Base-by-base conservation (phyloP, 192 early-diverging fungal genomes). In the Chytriomyces sp. region DNA sequence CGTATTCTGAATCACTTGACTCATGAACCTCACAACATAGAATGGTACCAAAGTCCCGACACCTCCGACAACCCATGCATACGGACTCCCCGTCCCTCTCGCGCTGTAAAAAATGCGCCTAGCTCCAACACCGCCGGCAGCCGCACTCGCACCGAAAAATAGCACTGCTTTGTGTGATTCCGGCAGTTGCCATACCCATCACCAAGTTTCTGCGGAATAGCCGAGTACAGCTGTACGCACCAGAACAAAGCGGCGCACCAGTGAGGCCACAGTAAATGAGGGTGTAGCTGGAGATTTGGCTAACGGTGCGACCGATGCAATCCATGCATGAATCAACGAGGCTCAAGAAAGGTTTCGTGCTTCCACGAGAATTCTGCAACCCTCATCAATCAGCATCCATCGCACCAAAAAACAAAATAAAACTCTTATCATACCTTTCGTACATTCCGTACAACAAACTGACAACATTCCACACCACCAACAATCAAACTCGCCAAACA, bases 121-220 rank as follows among this genome's bases (percentile, higher is more conserved):
- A 35, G 81, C 85, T 0, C 91, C 93, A 45, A 87, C 86, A 16
- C 83, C 65, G 2, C 87, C 44, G 16, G 89, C 85, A 7, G 92
- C 79, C 5, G 90, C 82, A 35, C 88, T 67, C 5, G 90, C 83
- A 23, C 90, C 90, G 46, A 92, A 75, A 50, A 83, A 85, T 8
- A 92, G 72, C 3, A 94, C 81, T 8, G 92, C 45, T 45, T n/a
- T 87, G 81, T 7, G 90, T 80, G 45, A 86, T 57, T 20, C 57
- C 81, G 69, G 85, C 79, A n/a, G 89, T 88, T 2, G 89, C 73
- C 10, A 93, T 74, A 3, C 91, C 92, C 68, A 89, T 81, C 4
- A 94, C 66, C n/a, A 93, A 77, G 67, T 94, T 94, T 10, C 93
- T 77, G 44, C 91, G 84, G 77, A 94, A 94, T 28, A 93, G 84